A percentile compares a stretch with the other conserved stretches of the same genome.
Evolutionary conservation across 768 basidiomycete genomes (phyloP).

Genomic region (Suillus sp.): DNA sequence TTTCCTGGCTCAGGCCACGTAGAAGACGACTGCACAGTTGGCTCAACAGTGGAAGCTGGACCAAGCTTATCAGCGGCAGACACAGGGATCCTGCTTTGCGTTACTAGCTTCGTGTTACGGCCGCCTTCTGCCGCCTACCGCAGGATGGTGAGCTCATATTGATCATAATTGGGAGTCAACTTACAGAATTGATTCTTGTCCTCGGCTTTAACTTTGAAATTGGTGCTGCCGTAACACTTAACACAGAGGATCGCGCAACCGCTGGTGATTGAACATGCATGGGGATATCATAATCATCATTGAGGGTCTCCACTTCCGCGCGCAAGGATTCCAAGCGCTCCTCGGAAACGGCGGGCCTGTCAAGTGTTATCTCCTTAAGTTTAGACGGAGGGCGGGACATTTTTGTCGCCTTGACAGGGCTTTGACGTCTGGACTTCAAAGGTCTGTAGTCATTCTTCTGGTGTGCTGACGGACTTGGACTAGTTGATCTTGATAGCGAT

Average conservation of each 20-base stretch:
- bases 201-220: slow-evolving; percentile 30
- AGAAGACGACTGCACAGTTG: slow-evolving; percentile 13
- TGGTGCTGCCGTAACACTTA: slow-evolving; percentile 10
- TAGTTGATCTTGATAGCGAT: slow-evolving; percentile 12
- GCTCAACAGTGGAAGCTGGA: slow-evolving; percentile 19
- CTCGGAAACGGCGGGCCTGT: slow-evolving; percentile 26
- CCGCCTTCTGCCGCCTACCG: slow-evolving; percentile 23
- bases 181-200: slow-evolving; percentile 26
- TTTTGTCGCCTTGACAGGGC: slow-evolving; percentile 19
- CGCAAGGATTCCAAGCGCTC: slow-evolving; percentile 29
- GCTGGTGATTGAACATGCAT: slow-evolving; percentile 8
- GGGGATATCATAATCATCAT: slow-evolving; percentile 12
- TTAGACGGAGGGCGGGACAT: slow-evolving; percentile 10
- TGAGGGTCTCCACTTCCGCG: slow-evolving; percentile 22
- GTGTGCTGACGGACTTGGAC: slow-evolving; percentile 22
- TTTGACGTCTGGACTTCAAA: slow-evolving; percentile 19
- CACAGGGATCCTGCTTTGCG: slow-evolving; percentile 20
- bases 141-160: slow-evolving; percentile 22
- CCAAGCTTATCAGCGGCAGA: slow-evolving; percentile 17
- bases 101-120: slow-evolving; percentile 22
- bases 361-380: slow-evolving; percentile 4
- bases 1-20: slow-evolving; percentile 20
- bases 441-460: slow-evolving; percentile 14
- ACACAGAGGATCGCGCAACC: neutral
- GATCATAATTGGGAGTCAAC: slow-evolving; percentile 13